Evolutionary conservation across 495 filamentous ascomycete species (phyloP).

Genomic region (Margaritispora aquatica): DNA sequence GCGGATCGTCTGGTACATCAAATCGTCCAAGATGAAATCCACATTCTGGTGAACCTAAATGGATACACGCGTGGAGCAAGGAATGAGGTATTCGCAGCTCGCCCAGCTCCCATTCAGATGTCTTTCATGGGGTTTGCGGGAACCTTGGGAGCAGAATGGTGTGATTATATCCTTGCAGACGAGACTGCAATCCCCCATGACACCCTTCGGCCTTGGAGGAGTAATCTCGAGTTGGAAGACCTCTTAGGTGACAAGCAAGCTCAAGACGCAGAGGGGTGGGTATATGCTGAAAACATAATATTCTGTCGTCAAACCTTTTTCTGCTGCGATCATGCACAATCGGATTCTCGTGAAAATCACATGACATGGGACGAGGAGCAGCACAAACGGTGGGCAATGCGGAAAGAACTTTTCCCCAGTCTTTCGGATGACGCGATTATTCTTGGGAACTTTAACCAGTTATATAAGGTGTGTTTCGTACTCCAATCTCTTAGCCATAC

Average conservation of each 20-base stretch:
- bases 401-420: slow-evolving; percentile 86
- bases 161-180: slow-evolving; percentile 94
- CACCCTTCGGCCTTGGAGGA: slow-evolving; percentile 71
- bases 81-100: slow-evolving; percentile 94
- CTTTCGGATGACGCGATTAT: slow-evolving; percentile 83
- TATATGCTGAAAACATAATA: slow-evolving; percentile 96
- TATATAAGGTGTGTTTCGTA: slow-evolving; percentile 80
- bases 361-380: slow-evolving; percentile 85
- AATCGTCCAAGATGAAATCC: slow-evolving; percentile 88
- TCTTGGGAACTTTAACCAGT: slow-evolving; percentile 96
- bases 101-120: slow-evolving; percentile 96
- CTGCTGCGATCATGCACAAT: slow-evolving; percentile 96
- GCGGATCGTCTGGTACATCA: slow-evolving; percentile 81
- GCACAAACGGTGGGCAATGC: slow-evolving; percentile 80
- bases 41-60: slow-evolving; percentile 96
- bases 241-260: slow-evolving; percentile 63
- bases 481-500: background rate
- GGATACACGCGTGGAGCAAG: slow-evolving; percentile 96
- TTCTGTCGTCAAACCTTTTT: slow-evolving; percentile 97
- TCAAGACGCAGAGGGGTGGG: slow-evolving; percentile 64
- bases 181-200: slow-evolving; percentile 75
- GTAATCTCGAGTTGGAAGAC: slow-evolving; percentile 68
- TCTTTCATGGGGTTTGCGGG: slow-evolving; percentile 99
- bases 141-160: slow-evolving; percentile 96
- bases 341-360: slow-evolving; percentile 51